Evolutionary conservation across 2,329 filamentous ascomycete genomes (phyloP).

Genomic region (Cladosporium oxysporum): DNA sequence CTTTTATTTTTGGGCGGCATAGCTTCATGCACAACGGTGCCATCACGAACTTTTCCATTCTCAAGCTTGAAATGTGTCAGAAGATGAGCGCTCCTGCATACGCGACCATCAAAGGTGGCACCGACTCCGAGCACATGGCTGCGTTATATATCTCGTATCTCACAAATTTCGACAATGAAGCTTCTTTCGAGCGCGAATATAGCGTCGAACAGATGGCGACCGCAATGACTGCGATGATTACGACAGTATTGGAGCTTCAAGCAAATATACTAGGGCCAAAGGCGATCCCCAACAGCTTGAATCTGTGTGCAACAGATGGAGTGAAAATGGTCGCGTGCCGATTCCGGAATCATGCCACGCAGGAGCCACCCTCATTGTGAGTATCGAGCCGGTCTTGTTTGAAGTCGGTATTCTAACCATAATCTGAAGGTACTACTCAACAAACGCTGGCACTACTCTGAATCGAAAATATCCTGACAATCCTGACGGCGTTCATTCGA

Average conservation of each 20-base stretch:
- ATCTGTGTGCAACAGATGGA: slow-evolving; percentile 56
- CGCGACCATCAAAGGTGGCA: slow-evolving; percentile 51
- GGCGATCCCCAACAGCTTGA: slow-evolving; percentile 52
- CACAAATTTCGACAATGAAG: slow-evolving; percentile 33
- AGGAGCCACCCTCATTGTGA: slow-evolving; percentile 52
- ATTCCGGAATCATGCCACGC: slow-evolving; percentile 54
- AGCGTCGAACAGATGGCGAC: slow-evolving; percentile 44
- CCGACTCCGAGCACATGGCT: slow-evolving; percentile 55
- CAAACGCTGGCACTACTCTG: slow-evolving; percentile 53
- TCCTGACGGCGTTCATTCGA: slow-evolving; percentile 44
- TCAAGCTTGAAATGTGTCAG: slow-evolving; percentile 50
- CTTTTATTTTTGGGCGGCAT: slow-evolving; percentile 57
- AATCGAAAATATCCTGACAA: slow-evolving; percentile 56
- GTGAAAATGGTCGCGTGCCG: slow-evolving; percentile 52
- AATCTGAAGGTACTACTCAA: slow-evolving; percentile 24
- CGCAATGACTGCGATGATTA: slow-evolving; percentile 46
- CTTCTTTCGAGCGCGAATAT: slow-evolving; percentile 43
- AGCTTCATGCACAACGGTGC: slow-evolving; percentile 60
- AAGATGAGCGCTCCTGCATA: slow-evolving; percentile 52
- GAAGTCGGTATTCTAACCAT: neutral
- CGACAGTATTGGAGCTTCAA: slow-evolving; percentile 51
- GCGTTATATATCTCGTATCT: slow-evolving; percentile 53
- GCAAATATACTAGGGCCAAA: slow-evolving; percentile 43
- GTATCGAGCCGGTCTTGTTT: neutral
- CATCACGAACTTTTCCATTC: slow-evolving; percentile 49